phyloP scores from a whole-genome alignment of 768 basidiomycete species.

The Psilocybe cyanescens region DNA sequence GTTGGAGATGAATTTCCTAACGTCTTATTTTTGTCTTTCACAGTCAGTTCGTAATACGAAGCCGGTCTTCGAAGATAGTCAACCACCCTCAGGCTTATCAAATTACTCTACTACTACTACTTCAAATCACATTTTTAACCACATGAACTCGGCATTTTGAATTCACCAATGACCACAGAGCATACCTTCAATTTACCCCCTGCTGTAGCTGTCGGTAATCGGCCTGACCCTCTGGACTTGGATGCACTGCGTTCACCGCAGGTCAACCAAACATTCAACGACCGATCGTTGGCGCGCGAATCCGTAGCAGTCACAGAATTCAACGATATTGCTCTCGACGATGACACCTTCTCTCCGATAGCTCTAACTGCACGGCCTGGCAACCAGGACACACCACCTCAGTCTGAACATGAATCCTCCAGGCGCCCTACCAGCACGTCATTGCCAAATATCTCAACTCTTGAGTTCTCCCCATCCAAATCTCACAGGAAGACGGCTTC shows the following conservation, averaged over 20 bases:
- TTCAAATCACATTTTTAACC: slow-evolving; percentile 2
- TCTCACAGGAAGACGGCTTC: slow-evolving; percentile 70
- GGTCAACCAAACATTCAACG: slow-evolving; percentile 28
- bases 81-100: neutral
- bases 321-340: slow-evolving; percentile 64
- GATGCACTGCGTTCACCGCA: slow-evolving; percentile 58
- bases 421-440: slow-evolving; percentile 18
- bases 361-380: slow-evolving; percentile 32
- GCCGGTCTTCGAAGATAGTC: slow-evolving; percentile 17
- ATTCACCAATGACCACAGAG: slow-evolving; percentile 23
- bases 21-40: neutral
- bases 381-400: slow-evolving; percentile 8
- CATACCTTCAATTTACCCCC: slow-evolving; percentile 26
- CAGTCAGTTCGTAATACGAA: slow-evolving; percentile 10
- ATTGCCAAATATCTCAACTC: slow-evolving; percentile 5
- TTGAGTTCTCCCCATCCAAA: slow-evolving; percentile 22
- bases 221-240: slow-evolving; percentile 44
- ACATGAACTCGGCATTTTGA: slow-evolving; percentile 11
- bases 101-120: neutral
- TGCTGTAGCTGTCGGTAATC: slow-evolving; percentile 19
- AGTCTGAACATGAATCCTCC: neutral
- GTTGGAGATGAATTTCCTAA: neutral
- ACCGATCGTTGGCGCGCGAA: slow-evolving; percentile 32
- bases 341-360: slow-evolving; percentile 45
- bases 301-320: slow-evolving; percentile 65